Base-by-base conservation (phyloP, 768 basidiomycete genomes). In the Phaeolepiota aurea region DNA sequence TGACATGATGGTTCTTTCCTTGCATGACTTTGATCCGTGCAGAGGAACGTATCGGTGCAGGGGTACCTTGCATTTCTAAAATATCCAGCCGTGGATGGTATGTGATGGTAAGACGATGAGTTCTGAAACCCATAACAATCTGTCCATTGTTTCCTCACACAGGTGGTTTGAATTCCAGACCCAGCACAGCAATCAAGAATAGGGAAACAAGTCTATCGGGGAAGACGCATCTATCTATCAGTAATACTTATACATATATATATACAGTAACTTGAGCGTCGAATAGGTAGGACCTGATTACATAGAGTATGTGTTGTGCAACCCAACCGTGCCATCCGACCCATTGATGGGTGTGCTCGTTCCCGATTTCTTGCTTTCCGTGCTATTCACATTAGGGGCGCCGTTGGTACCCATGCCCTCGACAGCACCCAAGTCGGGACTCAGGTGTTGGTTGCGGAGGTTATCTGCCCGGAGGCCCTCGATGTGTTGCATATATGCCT, bases 401-500 rank as follows among this genome's bases (percentile, higher is more conserved):
- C 56, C 63, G 15, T 54, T 56, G 12, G 55, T 62, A 18, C 54
- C 54, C 38, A 66, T 66, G 14, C 58, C 61, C 34, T 65, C 68
- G n/a, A 57, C 35, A 18, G 52, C 51, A 18, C 59, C 62, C 4
- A 57, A 31, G 23, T 53, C 59, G n/a, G 58, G 57, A 18, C 56
- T 49, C 20, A 62, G 42, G 35, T 37, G 52, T 61, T 81, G 82
- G 16, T 64, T 62, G 58, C 90, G 84, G 19, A 75, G 74, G 52
- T 87, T 86, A 54, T 98, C 94, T 25, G 84, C 82, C 14, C 96
- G 76, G 41, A 89, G 54, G 25, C 63, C 66, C 59, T 97, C 89
- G 30, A 99, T 54, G 44, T 77, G 66, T 25, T 65, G 58, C 36
- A 99, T 68, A 64, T 99, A 98, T 33, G 54, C 70, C 48, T 88